Conservation (phyloP, 768 basidiomycete species). For the Baorangia bicolor region DNA sequence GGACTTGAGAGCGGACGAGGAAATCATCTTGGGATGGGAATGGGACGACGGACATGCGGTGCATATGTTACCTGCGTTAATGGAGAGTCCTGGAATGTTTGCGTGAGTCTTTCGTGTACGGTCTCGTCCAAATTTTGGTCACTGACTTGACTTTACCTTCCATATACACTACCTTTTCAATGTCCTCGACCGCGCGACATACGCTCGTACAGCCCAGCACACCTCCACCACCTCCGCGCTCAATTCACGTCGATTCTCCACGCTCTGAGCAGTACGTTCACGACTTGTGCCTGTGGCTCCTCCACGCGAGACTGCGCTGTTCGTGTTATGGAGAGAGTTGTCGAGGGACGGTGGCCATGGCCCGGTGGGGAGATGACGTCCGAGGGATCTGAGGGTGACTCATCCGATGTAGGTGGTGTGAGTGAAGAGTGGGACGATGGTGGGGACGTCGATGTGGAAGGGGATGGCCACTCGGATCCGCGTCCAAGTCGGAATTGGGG, state of each 20-base stretch:
- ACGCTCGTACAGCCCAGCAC: constrained; percentile 39
- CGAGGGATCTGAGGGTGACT: constrained; percentile 21
- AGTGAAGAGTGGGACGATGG: constrained; percentile 20
- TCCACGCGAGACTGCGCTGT: constrained; percentile 62
- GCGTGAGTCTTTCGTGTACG: constrained; percentile 43
- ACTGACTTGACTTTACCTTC: constrained; percentile 8
- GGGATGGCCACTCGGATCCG: constrained; percentile 13
- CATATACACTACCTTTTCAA: background rate
- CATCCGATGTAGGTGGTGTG: constrained; percentile 11
- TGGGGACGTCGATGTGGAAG: too few species aligned
- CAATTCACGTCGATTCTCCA: constrained; percentile 73
- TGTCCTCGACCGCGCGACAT: background rate
- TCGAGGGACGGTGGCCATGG: constrained; percentile 40
- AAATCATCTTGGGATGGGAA: constrained; percentile 91
- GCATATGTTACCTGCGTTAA: constrained; percentile 69
- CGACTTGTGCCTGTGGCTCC: constrained; percentile 72
- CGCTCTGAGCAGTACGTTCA: constrained; percentile 66
- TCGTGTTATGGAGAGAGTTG: constrained; percentile 63
- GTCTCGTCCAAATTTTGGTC: background rate
- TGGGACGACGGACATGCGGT: constrained; percentile 94
- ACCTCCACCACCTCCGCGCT: constrained; percentile 52
- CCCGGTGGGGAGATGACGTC: constrained; percentile 29
- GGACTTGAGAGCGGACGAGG: constrained; percentile 75
- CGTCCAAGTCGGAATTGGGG: constrained; percentile 11
- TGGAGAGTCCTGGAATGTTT: constrained; percentile 56